These are phyloP conservation scores for Byssothecium circinans DNA, from an alignment of 2,329 filamentous ascomycete species.

Conservation along the genomic window DNA sequence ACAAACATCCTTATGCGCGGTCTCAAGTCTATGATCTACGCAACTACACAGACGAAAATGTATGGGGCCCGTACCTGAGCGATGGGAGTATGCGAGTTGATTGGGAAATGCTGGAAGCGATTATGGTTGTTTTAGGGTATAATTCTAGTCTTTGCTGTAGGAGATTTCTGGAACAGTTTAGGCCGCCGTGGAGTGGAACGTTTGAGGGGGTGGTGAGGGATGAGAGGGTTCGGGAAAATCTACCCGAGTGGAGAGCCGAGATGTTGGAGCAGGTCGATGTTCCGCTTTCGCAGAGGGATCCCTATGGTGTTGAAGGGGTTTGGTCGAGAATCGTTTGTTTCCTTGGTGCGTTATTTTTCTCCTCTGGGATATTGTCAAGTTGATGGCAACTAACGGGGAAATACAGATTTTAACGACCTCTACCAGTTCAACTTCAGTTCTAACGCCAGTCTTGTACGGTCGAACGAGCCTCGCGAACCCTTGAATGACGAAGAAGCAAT, in stretches of 20 bases:
- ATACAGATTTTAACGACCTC: slow-evolving; percentile 68
- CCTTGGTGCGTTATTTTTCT: slow-evolving; percentile 31
- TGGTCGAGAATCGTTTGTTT: slow-evolving; percentile 64
- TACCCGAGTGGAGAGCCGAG: slow-evolving; percentile 51
- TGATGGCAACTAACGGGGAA: not conserved
- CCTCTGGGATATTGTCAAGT: not conserved
- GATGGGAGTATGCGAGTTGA: slow-evolving; percentile 67
- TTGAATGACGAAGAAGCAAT: slow-evolving; percentile 68
- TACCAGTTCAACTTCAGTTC: slow-evolving; percentile 70
- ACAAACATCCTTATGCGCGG: slow-evolving; percentile 63
- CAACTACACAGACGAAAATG: slow-evolving; percentile 61
- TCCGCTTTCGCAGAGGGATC: slow-evolving; percentile 51
- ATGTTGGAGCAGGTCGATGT: slow-evolving; percentile 51
- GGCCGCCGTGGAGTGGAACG: slow-evolving; percentile 32
- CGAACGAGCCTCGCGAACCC: slow-evolving; percentile 49
- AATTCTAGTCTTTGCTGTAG: slow-evolving; percentile 51
- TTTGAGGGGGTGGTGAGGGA: slow-evolving; percentile 33
- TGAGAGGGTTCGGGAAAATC: slow-evolving; percentile 29
- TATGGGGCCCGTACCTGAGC: slow-evolving; percentile 72
- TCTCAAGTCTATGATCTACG: slow-evolving; percentile 74
- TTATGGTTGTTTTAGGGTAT: slow-evolving; percentile 68
- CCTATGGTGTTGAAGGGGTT: slow-evolving; percentile 70
- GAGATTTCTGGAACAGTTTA: slow-evolving; percentile 23
- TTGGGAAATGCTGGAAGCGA: slow-evolving; percentile 79
- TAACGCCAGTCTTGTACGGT: slow-evolving; percentile 41